Conservation (phyloP, 148 eudicot species). For the Rheum nobile region DNA sequence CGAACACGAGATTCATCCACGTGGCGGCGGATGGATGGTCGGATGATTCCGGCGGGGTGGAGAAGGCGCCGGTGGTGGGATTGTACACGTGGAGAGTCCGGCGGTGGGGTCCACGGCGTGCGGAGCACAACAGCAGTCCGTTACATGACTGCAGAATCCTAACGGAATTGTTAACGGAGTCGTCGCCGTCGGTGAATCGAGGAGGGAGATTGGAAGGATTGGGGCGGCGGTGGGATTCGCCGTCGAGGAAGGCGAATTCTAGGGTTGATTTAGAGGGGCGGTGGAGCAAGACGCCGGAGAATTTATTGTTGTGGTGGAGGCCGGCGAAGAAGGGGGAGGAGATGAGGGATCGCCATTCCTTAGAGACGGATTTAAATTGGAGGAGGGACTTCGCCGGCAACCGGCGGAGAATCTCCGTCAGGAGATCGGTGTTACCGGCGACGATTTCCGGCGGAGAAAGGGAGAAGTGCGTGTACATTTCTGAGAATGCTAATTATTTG, state of each 20-base stretch:
- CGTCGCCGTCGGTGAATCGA: neutral
- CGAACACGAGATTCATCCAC: slow-evolving; percentile 6
- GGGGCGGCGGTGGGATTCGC: neutral
- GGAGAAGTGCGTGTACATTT: neutral
- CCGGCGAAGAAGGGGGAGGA: slow-evolving; percentile 6
- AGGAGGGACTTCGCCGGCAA: slow-evolving; percentile 12
- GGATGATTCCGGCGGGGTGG: neutral
- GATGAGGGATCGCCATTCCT: slow-evolving; percentile 13
- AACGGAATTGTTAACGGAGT: neutral
- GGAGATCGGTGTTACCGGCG: slow-evolving; percentile 7
- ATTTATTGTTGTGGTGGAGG: neutral
- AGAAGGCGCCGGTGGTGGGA: neutral
- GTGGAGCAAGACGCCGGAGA: slow-evolving; percentile 5
- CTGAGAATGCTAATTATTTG: neutral
- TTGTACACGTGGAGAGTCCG: neutral
- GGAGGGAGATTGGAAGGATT: neutral
- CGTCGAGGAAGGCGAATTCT: slow-evolving; percentile 3
- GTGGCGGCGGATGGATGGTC: neutral
- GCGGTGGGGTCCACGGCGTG: neutral
- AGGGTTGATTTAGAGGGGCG: neutral
- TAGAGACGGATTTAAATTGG: slow-evolving; percentile 15
- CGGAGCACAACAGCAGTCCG: neutral
- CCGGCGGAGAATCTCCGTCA: slow-evolving; percentile 9
- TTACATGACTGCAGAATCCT: slow-evolving; percentile 3
- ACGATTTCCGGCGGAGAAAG: neutral